These are phyloP conservation scores for Mucor sp. DNA, from an alignment of 371 early-diverging fungal genomes.

Conservation along the genomic window DNA sequence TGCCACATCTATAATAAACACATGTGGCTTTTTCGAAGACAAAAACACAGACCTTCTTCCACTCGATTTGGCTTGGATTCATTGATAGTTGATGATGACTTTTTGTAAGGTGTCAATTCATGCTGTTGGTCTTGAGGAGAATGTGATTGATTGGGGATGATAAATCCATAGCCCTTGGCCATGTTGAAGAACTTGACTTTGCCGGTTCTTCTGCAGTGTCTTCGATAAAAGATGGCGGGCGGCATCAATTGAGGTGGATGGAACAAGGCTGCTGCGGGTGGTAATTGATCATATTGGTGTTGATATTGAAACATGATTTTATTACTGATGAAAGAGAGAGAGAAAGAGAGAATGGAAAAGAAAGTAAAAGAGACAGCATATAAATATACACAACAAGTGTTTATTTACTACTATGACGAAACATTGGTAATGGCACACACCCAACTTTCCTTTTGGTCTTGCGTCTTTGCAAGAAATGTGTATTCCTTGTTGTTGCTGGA, in stretches of 20 bases:
- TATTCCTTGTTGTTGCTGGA: background rate
- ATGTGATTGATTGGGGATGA: background rate
- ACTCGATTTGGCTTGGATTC: background rate
- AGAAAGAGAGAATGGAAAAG: background rate
- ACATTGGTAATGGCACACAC: background rate
- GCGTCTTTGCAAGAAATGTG: background rate
- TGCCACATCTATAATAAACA: background rate
- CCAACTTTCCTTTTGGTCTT: conserved; percentile 6
- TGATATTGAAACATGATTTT: conserved; percentile 5
- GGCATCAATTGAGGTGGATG: background rate
- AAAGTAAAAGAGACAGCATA: background rate
- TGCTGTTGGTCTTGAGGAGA: background rate
- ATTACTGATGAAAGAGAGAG: background rate
- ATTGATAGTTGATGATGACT: background rate
- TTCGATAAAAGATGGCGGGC: background rate
- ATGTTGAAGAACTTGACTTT: conserved; percentile 12
- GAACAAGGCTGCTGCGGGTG: background rate
- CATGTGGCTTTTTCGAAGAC: no score
- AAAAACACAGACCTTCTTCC: background rate
- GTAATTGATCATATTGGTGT: background rate
- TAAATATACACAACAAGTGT: background rate
- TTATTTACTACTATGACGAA: background rate
- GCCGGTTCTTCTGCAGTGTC: background rate
- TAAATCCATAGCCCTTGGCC: conserved; percentile 9
- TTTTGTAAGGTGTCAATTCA: background rate